These are phyloP conservation scores for Chloropicon primus DNA, from an alignment of 139 green algal genomes.

Conservation along the genomic window DNA sequence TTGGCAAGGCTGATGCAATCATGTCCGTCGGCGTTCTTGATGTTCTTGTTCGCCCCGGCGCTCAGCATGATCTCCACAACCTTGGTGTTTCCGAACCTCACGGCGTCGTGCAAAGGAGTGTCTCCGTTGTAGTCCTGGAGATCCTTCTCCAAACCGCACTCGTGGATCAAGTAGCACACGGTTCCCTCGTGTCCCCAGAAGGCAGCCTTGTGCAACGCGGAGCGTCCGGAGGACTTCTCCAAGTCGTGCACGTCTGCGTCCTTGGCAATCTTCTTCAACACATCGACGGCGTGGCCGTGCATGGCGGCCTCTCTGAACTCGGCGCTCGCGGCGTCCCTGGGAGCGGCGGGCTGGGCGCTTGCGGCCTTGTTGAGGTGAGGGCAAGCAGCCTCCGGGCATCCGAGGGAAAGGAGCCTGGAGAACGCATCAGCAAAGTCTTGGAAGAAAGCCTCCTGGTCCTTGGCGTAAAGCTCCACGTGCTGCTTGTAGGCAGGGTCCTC, in stretches of 20 bases:
- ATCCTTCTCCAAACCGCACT: background rate
- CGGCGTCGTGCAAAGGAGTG: slow-evolving; percentile 6
- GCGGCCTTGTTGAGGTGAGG: background rate
- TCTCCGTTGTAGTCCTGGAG: slow-evolving; percentile 4
- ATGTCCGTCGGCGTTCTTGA: background rate
- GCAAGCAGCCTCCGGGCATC: background rate
- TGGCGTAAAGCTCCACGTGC: slow-evolving; percentile 51
- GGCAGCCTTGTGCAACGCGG: slow-evolving; percentile 5
- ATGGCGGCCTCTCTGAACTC: slow-evolving; percentile 6
- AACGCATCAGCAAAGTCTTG: slow-evolving; percentile 27
- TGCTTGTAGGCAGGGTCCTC: slow-evolving; percentile 58
- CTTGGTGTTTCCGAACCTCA: slow-evolving; percentile 3
- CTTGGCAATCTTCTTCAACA: slow-evolving; percentile 2
- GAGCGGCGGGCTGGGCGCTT: background rate
- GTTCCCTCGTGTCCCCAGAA: slow-evolving; percentile 2
- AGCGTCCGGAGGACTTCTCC: background rate
- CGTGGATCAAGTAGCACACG: background rate
- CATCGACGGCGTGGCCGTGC: background rate
- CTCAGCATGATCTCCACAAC: background rate
- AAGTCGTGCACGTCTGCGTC: slow-evolving; percentile 5
- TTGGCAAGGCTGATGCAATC: background rate
- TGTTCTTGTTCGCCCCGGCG: background rate
- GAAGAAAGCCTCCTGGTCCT: slow-evolving; percentile 51
- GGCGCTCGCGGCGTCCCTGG: background rate
- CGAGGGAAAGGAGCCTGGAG: slow-evolving; percentile 9